Evolutionary conservation across 2,329 filamentous ascomycete genomes (phyloP).

Genomic region (Ambrosiella xylebori): DNA sequence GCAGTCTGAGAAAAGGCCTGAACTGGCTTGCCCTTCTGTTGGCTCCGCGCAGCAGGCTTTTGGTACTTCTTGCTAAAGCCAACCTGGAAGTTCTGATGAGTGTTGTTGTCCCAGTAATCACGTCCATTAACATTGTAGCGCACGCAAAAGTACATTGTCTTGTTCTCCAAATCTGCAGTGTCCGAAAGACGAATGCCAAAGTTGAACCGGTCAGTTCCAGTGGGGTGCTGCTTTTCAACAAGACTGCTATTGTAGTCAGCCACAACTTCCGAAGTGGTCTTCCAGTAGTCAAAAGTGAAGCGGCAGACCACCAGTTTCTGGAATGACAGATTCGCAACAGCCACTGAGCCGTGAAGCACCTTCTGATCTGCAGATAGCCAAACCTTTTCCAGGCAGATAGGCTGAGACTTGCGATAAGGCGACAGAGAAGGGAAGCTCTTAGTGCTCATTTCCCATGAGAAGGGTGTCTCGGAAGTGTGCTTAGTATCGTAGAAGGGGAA

Average conservation of each 20-base stretch:
- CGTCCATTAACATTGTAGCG: slow-evolving; percentile 70
- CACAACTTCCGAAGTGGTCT: slow-evolving; percentile 84
- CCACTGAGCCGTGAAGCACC: slow-evolving; percentile 64
- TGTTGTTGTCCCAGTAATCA: slow-evolving; percentile 95
- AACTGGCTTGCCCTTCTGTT: slow-evolving; percentile 19
- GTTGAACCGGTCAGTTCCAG: slow-evolving; percentile 62
- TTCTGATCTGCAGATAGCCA: slow-evolving; percentile 82
- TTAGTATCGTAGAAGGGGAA: slow-evolving; percentile 51
- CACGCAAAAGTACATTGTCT: slow-evolving; percentile 83
- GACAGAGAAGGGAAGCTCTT: slow-evolving; percentile 59
- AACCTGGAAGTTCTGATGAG: slow-evolving; percentile 72
- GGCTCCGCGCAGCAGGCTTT: slow-evolving; percentile 36
- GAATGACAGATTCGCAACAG: slow-evolving; percentile 77
- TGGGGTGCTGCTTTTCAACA: slow-evolving; percentile 33
- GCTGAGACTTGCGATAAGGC: slow-evolving; percentile 35
- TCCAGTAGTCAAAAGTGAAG: slow-evolving; percentile 97
- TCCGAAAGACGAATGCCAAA: slow-evolving; percentile 91
- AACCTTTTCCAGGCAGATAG: slow-evolving; percentile 69
- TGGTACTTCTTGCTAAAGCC: slow-evolving; percentile 74
- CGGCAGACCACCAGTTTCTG: slow-evolving; percentile 77
- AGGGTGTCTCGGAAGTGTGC: slow-evolving; percentile 26
- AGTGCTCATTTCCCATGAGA: slow-evolving; percentile 76
- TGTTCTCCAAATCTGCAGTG: slow-evolving; percentile 75
- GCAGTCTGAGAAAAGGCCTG: slow-evolving; percentile 6
- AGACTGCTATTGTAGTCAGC: slow-evolving; percentile 79